These are phyloP conservation scores for Termitomyces sp. DNA, from an alignment of 1,284 basidiomycete genomes.

Conservation along the genomic window DNA sequence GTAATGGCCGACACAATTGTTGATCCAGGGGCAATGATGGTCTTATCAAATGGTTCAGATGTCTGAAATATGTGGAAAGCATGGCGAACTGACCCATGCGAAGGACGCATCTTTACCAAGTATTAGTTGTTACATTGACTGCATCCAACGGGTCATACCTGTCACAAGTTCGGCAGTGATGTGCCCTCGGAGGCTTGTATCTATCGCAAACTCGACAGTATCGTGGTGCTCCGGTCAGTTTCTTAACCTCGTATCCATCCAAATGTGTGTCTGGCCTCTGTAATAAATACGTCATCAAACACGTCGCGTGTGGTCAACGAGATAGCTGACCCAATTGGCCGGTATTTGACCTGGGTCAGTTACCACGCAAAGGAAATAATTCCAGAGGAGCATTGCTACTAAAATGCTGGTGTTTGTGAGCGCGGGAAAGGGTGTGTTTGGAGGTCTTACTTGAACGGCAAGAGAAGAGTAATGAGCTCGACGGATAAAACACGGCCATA, in stretches of 20 bases:
- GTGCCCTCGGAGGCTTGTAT: constrained; percentile 74
- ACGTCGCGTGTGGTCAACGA: constrained; percentile 6
- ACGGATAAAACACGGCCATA: constrained; percentile 69
- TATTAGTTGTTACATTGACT: neutral
- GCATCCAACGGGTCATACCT: constrained; percentile 38
- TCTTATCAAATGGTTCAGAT: constrained; percentile 36
- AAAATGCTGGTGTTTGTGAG: constrained; percentile 47
- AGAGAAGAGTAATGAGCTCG: constrained; percentile 67
- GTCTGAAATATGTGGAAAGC: neutral
- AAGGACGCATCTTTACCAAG: constrained; percentile 58
- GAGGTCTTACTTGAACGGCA: constrained; percentile 82
- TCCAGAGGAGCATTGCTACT: constrained; percentile 78
- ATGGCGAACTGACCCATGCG: constrained; percentile 61
- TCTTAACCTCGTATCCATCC: constrained; percentile 84
- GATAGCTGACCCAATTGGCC: constrained; percentile 57
- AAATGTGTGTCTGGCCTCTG: constrained; percentile 73
- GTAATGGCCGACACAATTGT: constrained; percentile 86
- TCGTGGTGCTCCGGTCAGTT: constrained; percentile 71
- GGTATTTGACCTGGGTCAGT: constrained; percentile 88
- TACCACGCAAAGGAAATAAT: constrained; percentile 77
- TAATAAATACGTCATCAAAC: neutral
- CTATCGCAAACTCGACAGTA: constrained; percentile 77
- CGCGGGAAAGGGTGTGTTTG: constrained; percentile 2
- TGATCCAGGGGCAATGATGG: constrained; percentile 91
- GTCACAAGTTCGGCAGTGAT: constrained; percentile 87